Percentiles rank a stretch among this genome's conserved stretches.
phyloP scores from a whole-genome alignment of 768 basidiomycete genomes.

The Mycena vitilis region DNA sequence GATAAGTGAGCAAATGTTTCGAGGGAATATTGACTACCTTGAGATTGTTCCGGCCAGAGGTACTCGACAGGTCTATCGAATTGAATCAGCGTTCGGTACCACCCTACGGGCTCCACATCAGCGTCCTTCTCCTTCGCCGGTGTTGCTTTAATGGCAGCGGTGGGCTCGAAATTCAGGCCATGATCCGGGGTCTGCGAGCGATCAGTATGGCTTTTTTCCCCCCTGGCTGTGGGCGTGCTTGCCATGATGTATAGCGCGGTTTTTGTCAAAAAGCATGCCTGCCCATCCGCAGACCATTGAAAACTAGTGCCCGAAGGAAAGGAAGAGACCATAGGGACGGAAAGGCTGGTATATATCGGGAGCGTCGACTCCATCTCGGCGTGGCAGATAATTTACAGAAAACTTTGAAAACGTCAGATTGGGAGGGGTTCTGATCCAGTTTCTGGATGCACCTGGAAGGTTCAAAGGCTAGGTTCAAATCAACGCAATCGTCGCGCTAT shows the following conservation, averaged over 20 bases:
- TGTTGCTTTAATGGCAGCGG: slow-evolving; percentile 60
- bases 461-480: slow-evolving; percentile 3
- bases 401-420: background rate
- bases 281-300: slow-evolving; percentile 84
- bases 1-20: background rate
- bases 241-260: slow-evolving; percentile 78
- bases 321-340: slow-evolving; percentile 68
- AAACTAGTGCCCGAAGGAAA: slow-evolving; percentile 68
- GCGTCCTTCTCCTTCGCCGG: slow-evolving; percentile 44
- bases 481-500: slow-evolving; percentile 22
- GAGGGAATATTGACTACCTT: slow-evolving; percentile 46
- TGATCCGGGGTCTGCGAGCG: slow-evolving; percentile 74
- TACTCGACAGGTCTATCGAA: slow-evolving; percentile 56
- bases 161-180: slow-evolving; percentile 74
- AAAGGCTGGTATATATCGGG: slow-evolving; percentile 63
- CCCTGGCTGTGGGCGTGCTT: slow-evolving; percentile 33
- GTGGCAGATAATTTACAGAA: slow-evolving; percentile 5
- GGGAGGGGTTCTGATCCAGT: background rate
- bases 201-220: background rate
- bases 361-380: slow-evolving; percentile 7
- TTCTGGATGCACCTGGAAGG: background rate
- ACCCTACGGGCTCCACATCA: slow-evolving; percentile 59
- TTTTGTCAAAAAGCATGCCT: slow-evolving; percentile 74
- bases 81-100: slow-evolving; percentile 83
- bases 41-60: slow-evolving; percentile 63